Evolutionary conservation across 306 rosid genomes (phyloP).

Genomic region (Delonix regia): DNA sequence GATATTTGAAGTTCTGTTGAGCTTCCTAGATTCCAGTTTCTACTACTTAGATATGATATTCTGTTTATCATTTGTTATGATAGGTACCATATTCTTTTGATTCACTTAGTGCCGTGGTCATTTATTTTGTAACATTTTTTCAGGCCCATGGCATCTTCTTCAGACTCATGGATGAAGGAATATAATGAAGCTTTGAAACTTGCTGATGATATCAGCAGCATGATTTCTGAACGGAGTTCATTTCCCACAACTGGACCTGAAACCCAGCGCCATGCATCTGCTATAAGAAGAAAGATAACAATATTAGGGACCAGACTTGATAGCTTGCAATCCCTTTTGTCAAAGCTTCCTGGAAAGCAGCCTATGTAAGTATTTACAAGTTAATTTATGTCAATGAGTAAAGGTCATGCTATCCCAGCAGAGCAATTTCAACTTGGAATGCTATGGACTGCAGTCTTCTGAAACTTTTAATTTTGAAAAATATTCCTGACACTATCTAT

Average conservation of each 20-base stretch:
- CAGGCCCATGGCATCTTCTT: constrained; percentile 84
- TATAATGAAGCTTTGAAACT: constrained; percentile 89
- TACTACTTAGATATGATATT: background rate
- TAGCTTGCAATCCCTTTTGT: constrained; percentile 79
- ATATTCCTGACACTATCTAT: background rate
- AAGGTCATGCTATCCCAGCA: background rate
- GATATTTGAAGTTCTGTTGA: background rate
- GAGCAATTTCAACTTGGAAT: background rate
- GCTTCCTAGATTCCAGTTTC: background rate
- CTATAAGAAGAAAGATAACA: constrained; percentile 94
- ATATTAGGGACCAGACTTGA: constrained; percentile 96
- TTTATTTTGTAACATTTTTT: constrained; percentile 13
- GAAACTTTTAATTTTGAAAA: background rate
- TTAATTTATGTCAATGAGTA: constrained; percentile 1
- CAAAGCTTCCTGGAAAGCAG: constrained; percentile 86
- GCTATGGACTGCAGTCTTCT: background rate
- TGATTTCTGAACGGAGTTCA: constrained; percentile 83
- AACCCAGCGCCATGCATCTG: constrained; percentile 84
- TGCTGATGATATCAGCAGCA: constrained; percentile 82
- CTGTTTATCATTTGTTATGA: constrained; percentile 1
- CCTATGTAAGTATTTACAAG: constrained; percentile 62
- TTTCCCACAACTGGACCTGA: constrained; percentile 83
- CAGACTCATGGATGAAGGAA: constrained; percentile 96
- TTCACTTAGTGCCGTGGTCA: background rate
- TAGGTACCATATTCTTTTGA: constrained; percentile 1